phyloP scores from a whole-genome alignment of 306 rosid genomes.

The Crataegus laevigata region DNA sequence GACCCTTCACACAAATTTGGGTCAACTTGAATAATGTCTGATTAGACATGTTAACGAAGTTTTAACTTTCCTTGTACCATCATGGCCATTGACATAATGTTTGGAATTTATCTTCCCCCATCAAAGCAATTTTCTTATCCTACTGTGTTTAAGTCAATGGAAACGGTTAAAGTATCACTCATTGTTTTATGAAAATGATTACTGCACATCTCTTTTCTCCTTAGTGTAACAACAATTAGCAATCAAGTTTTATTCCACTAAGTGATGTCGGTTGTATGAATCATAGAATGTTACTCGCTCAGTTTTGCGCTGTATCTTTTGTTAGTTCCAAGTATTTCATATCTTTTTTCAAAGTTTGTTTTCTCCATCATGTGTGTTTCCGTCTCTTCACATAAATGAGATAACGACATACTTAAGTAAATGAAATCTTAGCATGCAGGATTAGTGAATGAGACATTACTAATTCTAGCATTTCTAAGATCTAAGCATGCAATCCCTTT shows the following conservation, averaged over 20 bases:
- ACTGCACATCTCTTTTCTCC: too few species aligned
- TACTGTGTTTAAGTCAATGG: not conserved
- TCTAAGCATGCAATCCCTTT: not conserved
- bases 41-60: not conserved
- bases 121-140: not conserved
- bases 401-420: not conserved
- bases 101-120: not conserved
- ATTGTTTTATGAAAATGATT: too few species aligned
- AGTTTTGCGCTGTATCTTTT: too few species aligned
- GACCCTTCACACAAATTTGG: not conserved
- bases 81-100: not conserved
- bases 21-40: not conserved
- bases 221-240: too few species aligned
- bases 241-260: too few species aligned
- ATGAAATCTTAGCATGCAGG: not conserved
- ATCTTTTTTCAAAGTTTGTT: too few species aligned
- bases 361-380: too few species aligned
- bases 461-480: not conserved
- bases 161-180: too few species aligned
- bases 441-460: not conserved
- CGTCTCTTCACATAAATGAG: too few species aligned
- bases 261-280: too few species aligned
- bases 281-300: too few species aligned
- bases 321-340: too few species aligned
- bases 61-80: not conserved